Conservation (phyloP, 805 yeast genomes). For the Kodamaea leandrae region DNA sequence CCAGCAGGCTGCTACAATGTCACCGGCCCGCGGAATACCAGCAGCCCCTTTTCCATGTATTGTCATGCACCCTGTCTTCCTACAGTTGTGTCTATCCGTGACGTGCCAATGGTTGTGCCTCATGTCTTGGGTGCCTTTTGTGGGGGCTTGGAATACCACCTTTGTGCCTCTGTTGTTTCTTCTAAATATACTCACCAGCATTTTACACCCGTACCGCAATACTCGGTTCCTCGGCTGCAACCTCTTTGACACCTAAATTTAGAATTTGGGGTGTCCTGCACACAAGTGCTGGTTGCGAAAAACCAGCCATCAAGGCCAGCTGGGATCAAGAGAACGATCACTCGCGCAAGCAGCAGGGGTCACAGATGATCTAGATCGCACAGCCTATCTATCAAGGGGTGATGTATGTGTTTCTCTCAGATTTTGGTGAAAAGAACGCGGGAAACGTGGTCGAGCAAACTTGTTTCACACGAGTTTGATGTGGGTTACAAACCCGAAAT, state of each 20-base stretch:
- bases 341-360: constrained; percentile 9
- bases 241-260: not conserved
- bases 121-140: too few relatives aligned
- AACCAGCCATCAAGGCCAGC: constrained; percentile 1
- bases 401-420: not conserved
- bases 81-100: too few relatives aligned
- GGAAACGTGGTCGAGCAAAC: too few relatives aligned
- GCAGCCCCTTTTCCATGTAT: too few relatives aligned
- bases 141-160: too few relatives aligned
- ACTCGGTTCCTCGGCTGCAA: not conserved
- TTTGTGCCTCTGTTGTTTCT: not conserved
- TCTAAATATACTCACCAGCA: constrained; percentile 1
- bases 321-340: constrained; percentile 1
- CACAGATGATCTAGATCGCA: not conserved
- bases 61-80: too few relatives aligned
- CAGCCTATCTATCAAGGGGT: too few relatives aligned
- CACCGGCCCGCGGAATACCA: too few relatives aligned
- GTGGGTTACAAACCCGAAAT: too few relatives aligned
- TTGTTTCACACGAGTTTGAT: not conserved
- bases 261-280: constrained; percentile 3
- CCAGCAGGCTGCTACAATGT: too few relatives aligned
- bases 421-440: too few relatives aligned
- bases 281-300: constrained; percentile 4
- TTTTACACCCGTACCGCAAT: not conserved
- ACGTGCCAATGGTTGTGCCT: too few relatives aligned